These are phyloP conservation scores for Peniophora sp. DNA, from an alignment of 1,284 basidiomycete genomes.

Conservation along the genomic window DNA sequence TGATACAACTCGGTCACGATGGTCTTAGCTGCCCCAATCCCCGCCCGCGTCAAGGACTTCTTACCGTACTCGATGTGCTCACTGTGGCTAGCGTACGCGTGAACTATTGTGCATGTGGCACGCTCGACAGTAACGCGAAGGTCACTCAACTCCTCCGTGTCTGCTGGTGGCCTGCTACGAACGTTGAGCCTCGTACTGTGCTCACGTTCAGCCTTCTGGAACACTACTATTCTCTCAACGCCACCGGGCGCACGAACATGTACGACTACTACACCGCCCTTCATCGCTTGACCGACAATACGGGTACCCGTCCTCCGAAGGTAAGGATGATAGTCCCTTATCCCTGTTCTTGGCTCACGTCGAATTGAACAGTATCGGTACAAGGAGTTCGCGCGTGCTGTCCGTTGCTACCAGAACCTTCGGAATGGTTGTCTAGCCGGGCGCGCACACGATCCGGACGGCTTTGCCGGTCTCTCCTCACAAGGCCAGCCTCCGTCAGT, in stretches of 20 bases:
- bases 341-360: background rate
- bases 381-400: background rate
- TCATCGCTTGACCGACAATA: no score
- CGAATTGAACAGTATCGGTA: background rate
- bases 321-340: no score
- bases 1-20: no score
- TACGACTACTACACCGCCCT: no score
- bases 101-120: conserved; percentile 1
- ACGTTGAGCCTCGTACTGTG: background rate
- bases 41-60: no score
- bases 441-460: conserved; percentile 10
- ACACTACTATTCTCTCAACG: background rate
- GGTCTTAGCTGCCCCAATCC: no score
- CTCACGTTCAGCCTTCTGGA: conserved; percentile 1
- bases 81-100: conserved; percentile 7
- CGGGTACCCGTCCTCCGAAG: no score
- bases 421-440: conserved; percentile 12
- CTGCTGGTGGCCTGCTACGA: conserved; percentile 3
- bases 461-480: conserved; percentile 9
- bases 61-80: conserved; percentile 8
- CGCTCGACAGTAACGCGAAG: background rate
- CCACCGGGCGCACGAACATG: conserved; percentile 4
- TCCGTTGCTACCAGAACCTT: conserved; percentile 12
- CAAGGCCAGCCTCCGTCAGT: conserved; percentile 1
- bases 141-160: conserved; percentile 1